Evolutionary conservation across 257 asterid species (phyloP).

Genomic region (Gentiana straminea): DNA sequence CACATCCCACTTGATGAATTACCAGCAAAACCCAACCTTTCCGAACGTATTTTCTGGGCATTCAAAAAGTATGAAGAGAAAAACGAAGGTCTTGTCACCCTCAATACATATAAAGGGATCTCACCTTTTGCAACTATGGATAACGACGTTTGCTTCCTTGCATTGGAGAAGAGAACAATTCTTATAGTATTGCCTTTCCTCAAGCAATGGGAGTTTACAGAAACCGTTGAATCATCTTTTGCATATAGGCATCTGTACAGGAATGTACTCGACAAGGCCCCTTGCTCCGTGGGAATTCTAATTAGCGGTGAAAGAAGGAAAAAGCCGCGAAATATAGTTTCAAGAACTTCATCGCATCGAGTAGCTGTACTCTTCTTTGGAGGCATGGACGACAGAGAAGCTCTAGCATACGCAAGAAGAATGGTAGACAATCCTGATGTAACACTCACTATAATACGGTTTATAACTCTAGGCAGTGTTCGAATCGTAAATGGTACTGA

Average conservation of each 20-base stretch:
- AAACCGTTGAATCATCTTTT: constrained; percentile 23
- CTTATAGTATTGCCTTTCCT: constrained; percentile 38
- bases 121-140: constrained; percentile 55
- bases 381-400: constrained; percentile 60
- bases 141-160: constrained; percentile 40
- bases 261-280: constrained; percentile 41
- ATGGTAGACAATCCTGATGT: constrained; percentile 30
- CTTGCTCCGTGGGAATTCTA: constrained; percentile 57
- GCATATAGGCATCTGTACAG: constrained; percentile 37
- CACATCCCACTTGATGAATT: constrained; percentile 26
- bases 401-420: constrained; percentile 41
- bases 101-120: constrained; percentile 41
- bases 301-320: constrained; percentile 27
- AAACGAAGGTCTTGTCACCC: constrained; percentile 15
- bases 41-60: constrained; percentile 39
- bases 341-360: constrained; percentile 18
- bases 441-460: constrained; percentile 25
- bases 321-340: constrained; percentile 13
- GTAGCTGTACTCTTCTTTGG: constrained; percentile 47
- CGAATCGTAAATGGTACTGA: constrained; percentile 44
- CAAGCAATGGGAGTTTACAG: constrained; percentile 22
- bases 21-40: constrained; percentile 20
- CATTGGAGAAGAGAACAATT: constrained; percentile 38
- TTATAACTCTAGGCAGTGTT: constrained; percentile 10
- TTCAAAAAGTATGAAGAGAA: constrained; percentile 34